phyloP scores from a whole-genome alignment of 345 rosid genomes.

The Conringia planisiliqua region DNA sequence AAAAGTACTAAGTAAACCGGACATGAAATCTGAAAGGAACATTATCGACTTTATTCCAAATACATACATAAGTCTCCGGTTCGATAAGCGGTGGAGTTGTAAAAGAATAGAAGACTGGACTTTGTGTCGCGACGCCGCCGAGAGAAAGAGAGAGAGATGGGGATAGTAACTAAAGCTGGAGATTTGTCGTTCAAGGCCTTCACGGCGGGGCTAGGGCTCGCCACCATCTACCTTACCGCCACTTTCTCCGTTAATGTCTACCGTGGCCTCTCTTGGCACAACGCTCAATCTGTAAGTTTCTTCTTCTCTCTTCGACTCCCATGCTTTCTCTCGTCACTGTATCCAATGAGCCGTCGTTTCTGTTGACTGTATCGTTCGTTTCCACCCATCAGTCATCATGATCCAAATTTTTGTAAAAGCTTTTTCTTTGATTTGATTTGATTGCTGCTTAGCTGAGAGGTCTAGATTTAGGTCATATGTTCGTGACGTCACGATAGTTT shows the following conservation, averaged over 20 bases:
- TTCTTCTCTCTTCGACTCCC: background rate
- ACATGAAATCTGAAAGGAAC: background rate
- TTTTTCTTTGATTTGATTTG: background rate
- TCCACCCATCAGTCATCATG: background rate
- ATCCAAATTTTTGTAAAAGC: background rate
- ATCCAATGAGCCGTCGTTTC: background rate
- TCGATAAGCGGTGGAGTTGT: background rate
- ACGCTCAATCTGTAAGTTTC: conserved; percentile 53
- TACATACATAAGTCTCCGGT: conserved; percentile 1
- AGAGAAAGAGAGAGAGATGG: conserved; percentile 33
- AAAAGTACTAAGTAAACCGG: background rate
- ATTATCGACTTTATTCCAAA: background rate
- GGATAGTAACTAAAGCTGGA: conserved; percentile 52
- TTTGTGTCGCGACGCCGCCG: conserved; percentile 3
- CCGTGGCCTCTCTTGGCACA: conserved; percentile 78
- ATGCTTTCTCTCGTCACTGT: background rate
- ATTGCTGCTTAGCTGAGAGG: conserved; percentile 6
- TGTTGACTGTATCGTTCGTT: background rate
- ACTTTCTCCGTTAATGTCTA: conserved; percentile 78
- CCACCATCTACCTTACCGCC: conserved; percentile 68
- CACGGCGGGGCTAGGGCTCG: conserved; percentile 68
- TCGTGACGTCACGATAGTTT: background rate
- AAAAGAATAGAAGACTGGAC: background rate
- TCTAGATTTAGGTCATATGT: conserved; percentile 5
- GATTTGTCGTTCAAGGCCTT: conserved; percentile 73